phyloP scores from a whole-genome alignment of 2,329 filamentous ascomycete species.

The Penicillium sp. region DNA sequence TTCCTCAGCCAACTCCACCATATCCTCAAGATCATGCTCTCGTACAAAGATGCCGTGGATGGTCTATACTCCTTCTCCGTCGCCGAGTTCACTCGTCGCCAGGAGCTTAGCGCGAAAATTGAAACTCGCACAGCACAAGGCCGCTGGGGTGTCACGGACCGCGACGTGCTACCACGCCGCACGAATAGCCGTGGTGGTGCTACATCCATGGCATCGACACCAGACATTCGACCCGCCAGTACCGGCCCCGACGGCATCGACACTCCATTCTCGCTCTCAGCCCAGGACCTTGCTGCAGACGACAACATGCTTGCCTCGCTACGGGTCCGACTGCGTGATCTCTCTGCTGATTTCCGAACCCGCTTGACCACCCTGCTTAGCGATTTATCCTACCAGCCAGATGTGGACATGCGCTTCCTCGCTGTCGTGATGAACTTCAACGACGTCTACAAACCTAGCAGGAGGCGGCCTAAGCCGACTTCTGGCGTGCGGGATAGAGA shows the following conservation, averaged over 20 bases:
- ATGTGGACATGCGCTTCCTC: conserved; percentile 93
- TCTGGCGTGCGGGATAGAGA: conserved; percentile 40
- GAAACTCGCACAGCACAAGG: conserved; percentile 70
- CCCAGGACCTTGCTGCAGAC: conserved; percentile 47
- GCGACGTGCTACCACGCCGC: conserved; percentile 50
- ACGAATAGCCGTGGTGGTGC: conserved; percentile 35
- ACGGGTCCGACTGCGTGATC: conserved; percentile 71
- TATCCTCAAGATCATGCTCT: conserved; percentile 90
- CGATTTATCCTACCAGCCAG: conserved; percentile 89
- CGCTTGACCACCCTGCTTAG: conserved; percentile 82
- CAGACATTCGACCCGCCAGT: conserved; percentile 32
- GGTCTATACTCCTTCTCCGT: conserved; percentile 94
- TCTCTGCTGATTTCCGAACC: conserved; percentile 77
- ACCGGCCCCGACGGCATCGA: conserved; percentile 35
- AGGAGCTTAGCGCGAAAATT: conserved; percentile 78
- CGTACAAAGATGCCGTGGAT: conserved; percentile 91
- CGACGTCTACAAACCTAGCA: conserved; percentile 85
- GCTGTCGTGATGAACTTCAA: conserved; percentile 99
- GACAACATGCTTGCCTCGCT: conserved; percentile 76
- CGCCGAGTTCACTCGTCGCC: conserved; percentile 89
- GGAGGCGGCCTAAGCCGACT: conserved; percentile 57
- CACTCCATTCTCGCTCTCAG: conserved; percentile 48
- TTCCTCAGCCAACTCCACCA: conserved; percentile 93
- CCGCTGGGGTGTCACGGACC: conserved; percentile 67
- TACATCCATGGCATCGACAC: conserved; percentile 39